Percentiles rank a stretch among this genome's conserved stretches.
Conservation (phyloP, 2,329 filamentous ascomycete species). For the Diaporthe longicolla region DNA sequence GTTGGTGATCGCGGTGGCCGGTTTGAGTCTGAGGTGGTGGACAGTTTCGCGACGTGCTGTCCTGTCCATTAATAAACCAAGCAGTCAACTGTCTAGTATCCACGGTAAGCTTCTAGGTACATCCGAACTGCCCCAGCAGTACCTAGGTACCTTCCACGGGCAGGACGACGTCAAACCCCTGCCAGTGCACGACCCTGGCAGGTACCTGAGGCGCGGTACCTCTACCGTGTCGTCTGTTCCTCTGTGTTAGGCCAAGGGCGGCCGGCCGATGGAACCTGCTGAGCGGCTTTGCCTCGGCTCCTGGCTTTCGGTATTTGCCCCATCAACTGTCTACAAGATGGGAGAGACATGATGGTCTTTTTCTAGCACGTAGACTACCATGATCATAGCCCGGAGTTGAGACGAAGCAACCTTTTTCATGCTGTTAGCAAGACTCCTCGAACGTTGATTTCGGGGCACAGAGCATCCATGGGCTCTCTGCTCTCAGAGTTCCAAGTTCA, state of each 20-base stretch:
- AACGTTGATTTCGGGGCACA: not conserved
- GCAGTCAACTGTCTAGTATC: not conserved
- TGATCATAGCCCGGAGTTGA: not conserved
- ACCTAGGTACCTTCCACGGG: not conserved
- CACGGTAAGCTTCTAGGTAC: conserved; percentile 9
- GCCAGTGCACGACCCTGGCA: not conserved
- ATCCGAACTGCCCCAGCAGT: not conserved
- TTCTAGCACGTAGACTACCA: not conserved
- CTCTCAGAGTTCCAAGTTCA: not conserved
- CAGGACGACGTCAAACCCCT: conserved; percentile 16
- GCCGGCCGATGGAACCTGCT: conserved; percentile 24
- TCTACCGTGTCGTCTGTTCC: not conserved
- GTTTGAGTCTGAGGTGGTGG: not conserved
- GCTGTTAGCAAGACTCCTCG: too few species aligned
- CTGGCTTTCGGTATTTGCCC: conserved; percentile 33
- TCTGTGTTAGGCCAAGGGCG: not conserved
- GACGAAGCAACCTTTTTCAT: not conserved
- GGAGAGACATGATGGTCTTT: not conserved
- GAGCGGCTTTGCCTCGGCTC: conserved; percentile 27
- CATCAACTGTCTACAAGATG: not conserved
- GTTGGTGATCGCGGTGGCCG: conserved; percentile 7
- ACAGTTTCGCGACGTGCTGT: conserved; percentile 22
- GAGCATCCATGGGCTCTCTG: conserved; percentile 10
- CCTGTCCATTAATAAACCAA: conserved; percentile 32
- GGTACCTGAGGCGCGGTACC: not conserved